Base-by-base conservation (phyloP, 805 yeast species). In the Yamadazyma phyllophila region DNA sequence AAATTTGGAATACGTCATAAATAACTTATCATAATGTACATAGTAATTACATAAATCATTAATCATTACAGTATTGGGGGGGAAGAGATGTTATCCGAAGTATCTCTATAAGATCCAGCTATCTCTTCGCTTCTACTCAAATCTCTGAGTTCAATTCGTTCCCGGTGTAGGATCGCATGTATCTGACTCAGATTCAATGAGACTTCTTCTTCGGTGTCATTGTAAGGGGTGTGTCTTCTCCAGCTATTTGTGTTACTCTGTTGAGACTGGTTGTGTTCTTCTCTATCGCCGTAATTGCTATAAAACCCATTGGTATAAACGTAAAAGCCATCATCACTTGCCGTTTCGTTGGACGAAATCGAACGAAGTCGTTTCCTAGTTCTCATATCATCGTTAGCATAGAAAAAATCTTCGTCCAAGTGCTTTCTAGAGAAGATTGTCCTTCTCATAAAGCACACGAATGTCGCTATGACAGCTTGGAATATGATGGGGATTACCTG, bases 381-480 rank as follows among this genome's bases (percentile, higher is more conserved):
- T 46, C 67, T 55, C 71, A 66, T 65, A 41, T 66, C 71, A 44
- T 67, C 69, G 46, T 62, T 63, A 12, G 55, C 60, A 46, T 62
- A 58, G n/a, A 47, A 50, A 33, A 53, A 55, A 14, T 52, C 60
- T 24, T 65, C 69, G 26, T 68, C 68, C 42, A 70, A 59, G 46
- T 66, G 66, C 57, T 66, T 59, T 55, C 83, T 59, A 14, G 83
- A 74, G 17, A 77, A 73, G 4, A 81, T 77, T 0, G 86, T 76
- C 53, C 96, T 71, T 57, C 91, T 80, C 71, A 85, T 74, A 43
- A 87, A 74, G 61, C 96, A 88, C 14, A 86, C 64, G 51, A 83
- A 60, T 1, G 89, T 76, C 1, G 88, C 82, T 26, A 80, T 73
- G 1, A 83, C 51, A 0, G 92, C 85, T 38, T 83, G 71, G 27